phyloP scores from a whole-genome alignment of 345 rosid species.

The Moricandia moricandioides region DNA sequence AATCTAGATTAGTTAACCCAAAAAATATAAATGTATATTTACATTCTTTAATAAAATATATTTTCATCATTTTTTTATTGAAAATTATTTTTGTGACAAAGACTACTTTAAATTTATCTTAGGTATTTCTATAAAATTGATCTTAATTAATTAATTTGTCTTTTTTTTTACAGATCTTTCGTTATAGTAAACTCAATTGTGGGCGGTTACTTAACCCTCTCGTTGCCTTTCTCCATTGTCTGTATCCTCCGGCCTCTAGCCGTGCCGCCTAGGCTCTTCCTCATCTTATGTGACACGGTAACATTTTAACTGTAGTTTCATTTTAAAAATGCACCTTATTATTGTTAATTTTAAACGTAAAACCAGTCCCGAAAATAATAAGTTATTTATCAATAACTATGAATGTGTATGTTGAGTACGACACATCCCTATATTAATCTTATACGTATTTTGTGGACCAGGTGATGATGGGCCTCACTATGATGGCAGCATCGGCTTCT shows the following conservation, averaged over 20 bases:
- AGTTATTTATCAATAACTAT: not conserved
- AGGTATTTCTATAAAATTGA: too few species aligned
- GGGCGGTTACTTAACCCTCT: conserved; percentile 63
- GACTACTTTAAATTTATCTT: too few species aligned
- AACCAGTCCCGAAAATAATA: not conserved
- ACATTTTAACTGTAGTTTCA: not conserved
- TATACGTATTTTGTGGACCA: conserved; percentile 13
- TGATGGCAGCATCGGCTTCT: conserved; percentile 57
- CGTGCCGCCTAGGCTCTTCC: conserved; percentile 51
- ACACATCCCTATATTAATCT: not conserved
- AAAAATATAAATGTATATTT: too few species aligned
- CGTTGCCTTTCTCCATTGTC: conserved; percentile 70
- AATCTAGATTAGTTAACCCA: too few species aligned
- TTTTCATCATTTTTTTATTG: too few species aligned
- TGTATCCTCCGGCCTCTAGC: conserved; percentile 65
- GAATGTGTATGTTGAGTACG: not conserved
- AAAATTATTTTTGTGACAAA: too few species aligned
- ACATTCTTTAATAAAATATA: too few species aligned
- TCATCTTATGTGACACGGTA: conserved; percentile 65
- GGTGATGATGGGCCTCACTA: conserved; percentile 65
- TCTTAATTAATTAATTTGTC: too few species aligned
- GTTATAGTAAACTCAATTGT: conserved; percentile 61
- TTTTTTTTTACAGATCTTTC: conserved; percentile 40
- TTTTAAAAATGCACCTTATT: not conserved
- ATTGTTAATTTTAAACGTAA: too few species aligned